A percentile compares a stretch with the other conserved stretches of the same genome.
phyloP scores from a whole-genome alignment of 306 rosid genomes.

The apple (Malus domestica) region DNA sequence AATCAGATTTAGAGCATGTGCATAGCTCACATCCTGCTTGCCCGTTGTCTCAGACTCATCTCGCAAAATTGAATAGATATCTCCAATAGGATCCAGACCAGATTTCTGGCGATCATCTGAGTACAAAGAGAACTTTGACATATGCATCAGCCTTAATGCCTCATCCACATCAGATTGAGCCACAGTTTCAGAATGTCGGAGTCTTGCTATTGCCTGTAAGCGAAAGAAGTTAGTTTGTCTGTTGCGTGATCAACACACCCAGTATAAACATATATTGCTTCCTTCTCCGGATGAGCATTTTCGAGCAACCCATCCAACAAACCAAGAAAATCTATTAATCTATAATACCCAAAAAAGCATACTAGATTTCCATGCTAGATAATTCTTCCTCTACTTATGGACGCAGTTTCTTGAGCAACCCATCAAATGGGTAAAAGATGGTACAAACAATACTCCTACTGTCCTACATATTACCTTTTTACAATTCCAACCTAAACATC shows the following conservation, averaged over 20 bases:
- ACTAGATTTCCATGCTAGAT: neutral
- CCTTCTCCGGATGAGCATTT: neutral
- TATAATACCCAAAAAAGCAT: neutral
- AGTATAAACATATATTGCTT: neutral
- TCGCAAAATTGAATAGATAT: too few relatives aligned
- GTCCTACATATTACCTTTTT: neutral
- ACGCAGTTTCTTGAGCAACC: neutral
- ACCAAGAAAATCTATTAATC: neutral
- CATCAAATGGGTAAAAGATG: neutral
- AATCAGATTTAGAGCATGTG: conserved; percentile 86
- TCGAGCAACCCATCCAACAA: neutral
- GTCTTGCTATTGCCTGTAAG: conserved; percentile 85
- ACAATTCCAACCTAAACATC: neutral
- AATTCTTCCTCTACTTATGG: neutral
- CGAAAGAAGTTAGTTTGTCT: conserved; percentile 12
- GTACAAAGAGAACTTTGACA: conserved; percentile 94
- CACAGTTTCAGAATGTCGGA: conserved; percentile 74
- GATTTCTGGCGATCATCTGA: conserved; percentile 29
- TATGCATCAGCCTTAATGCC: conserved; percentile 93
- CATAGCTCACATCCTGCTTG: conserved; percentile 78
- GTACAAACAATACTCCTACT: neutral
- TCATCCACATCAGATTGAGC: conserved; percentile 99
- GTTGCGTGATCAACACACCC: neutral
- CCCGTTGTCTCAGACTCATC: conserved; percentile 36
- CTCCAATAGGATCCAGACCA: too few relatives aligned